Conservation (phyloP, 352 stramenopile genomes). For the Pythium sp. region DNA sequence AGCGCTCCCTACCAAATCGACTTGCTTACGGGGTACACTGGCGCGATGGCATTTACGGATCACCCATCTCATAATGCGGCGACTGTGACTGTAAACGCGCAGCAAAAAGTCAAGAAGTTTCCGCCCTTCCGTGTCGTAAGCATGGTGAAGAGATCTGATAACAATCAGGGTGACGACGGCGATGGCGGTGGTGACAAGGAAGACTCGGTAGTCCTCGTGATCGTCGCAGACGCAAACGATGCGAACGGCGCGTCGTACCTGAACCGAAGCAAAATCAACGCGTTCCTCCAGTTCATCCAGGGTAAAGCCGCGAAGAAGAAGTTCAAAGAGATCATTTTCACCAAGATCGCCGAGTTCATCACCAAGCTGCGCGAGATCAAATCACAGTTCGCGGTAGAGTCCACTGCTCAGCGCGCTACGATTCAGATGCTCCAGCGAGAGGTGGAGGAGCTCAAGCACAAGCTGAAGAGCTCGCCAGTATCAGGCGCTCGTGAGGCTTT, state of each 20-base stretch:
- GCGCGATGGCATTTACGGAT: constrained; percentile 35
- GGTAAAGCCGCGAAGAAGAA: constrained; percentile 36
- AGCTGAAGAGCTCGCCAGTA: constrained; percentile 13
- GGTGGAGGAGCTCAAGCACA: constrained; percentile 30
- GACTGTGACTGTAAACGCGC: background rate
- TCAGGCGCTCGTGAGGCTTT: background rate
- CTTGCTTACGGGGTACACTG: constrained; percentile 39
- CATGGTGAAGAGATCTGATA: constrained; percentile 10
- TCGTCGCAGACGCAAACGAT: constrained; percentile 38
- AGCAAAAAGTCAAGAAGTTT: constrained; percentile 28
- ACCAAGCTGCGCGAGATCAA: constrained; percentile 41
- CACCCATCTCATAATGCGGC: background rate
- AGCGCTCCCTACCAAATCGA: constrained; percentile 45
- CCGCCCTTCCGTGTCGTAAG: constrained; percentile 33
- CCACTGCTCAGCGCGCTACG: constrained; percentile 26
- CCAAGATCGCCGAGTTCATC: constrained; percentile 45
- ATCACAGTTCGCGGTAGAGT: constrained; percentile 31
- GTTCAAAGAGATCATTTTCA: constrained; percentile 43
- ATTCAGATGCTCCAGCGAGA: constrained; percentile 40
- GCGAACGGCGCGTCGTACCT: constrained; percentile 43
- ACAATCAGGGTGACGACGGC: constrained; percentile 16
- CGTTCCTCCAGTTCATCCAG: constrained; percentile 54
- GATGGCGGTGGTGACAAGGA: constrained; percentile 4
- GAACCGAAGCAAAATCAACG: constrained; percentile 63
- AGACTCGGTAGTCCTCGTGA: constrained; percentile 11